A percentile compares a stretch with the other conserved stretches of the same genome.
phyloP scores from a whole-genome alignment of 2,329 filamentous ascomycete species.

The Monilinia vaccinii-corymbosi region DNA sequence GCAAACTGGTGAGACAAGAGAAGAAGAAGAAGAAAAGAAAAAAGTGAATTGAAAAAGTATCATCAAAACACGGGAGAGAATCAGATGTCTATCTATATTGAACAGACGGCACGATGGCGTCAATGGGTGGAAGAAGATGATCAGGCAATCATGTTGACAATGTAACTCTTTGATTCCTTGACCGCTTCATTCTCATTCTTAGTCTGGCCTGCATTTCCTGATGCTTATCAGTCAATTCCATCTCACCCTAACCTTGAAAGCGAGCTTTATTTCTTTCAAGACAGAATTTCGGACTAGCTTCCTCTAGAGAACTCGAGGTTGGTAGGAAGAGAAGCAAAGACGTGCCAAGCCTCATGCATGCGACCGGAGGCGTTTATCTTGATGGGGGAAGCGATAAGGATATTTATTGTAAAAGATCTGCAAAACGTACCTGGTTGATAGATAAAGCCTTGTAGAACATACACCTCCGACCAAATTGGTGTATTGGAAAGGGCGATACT shows the following conservation, averaged over 20 bases:
- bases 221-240: constrained; percentile 8
- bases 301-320: neutral
- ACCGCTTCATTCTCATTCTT: constrained; percentile 1
- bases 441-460: neutral
- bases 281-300: neutral
- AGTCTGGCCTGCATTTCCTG: constrained; percentile 4
- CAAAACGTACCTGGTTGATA: constrained; percentile 1
- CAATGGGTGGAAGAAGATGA: neutral
- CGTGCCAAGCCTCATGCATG: neutral
- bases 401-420: constrained; percentile 1
- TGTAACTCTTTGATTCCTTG: constrained; percentile 7
- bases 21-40: neutral
- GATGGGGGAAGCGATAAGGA: constrained; percentile 9
- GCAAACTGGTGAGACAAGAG: neutral
- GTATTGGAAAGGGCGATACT: neutral
- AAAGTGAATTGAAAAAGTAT: neutral
- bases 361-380: neutral
- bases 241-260: neutral
- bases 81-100: neutral
- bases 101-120: neutral
- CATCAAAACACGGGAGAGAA: neutral
- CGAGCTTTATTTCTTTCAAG: neutral
- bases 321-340: neutral
- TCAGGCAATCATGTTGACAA: neutral
- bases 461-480: neutral